These are phyloP conservation scores for Aspergillus ochraceoroseus DNA, from an alignment of 2,329 filamentous ascomycete genomes.

Conservation along the genomic window DNA sequence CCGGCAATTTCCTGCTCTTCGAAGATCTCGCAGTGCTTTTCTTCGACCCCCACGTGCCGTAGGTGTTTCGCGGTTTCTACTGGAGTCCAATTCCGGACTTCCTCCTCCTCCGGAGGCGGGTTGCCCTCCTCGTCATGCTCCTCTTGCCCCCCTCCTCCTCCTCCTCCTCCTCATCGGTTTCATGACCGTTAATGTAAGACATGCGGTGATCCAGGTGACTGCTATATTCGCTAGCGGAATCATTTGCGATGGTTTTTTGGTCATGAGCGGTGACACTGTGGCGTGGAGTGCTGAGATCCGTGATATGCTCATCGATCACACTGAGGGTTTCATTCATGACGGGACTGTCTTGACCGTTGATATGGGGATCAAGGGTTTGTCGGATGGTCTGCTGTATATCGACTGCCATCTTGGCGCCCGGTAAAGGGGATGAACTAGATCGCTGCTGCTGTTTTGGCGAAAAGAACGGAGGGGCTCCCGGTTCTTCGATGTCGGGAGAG, in stretches of 20 bases:
- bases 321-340: slow-evolving; percentile 93
- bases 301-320: slow-evolving; percentile 96
- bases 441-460: slow-evolving; percentile 28
- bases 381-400: slow-evolving; percentile 44
- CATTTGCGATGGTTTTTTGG: slow-evolving; percentile 57
- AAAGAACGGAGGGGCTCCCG: slow-evolving; percentile 16
- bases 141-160: no score
- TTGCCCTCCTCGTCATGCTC: no score
- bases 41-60: slow-evolving; percentile 77
- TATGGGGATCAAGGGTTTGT: slow-evolving; percentile 46
- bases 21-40: slow-evolving; percentile 88
- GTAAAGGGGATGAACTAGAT: slow-evolving; percentile 36
- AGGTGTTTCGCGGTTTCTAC: slow-evolving; percentile 84
- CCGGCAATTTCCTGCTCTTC: slow-evolving; percentile 93
- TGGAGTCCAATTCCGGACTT: slow-evolving; percentile 76
- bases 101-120: no score
- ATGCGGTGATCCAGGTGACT: slow-evolving; percentile 68
- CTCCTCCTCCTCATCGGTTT: slow-evolving; percentile 93
- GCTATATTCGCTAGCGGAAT: slow-evolving; percentile 89
- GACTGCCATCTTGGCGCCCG: slow-evolving; percentile 33
- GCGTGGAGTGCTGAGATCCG: slow-evolving; percentile 66
- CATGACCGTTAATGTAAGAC: slow-evolving; percentile 89
- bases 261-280: slow-evolving; percentile 49
- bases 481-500: slow-evolving; percentile 19
- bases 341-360: slow-evolving; percentile 57